Conservation (phyloP, 2,329 filamentous ascomycete species). For the Ceratocystis destructans region DNA sequence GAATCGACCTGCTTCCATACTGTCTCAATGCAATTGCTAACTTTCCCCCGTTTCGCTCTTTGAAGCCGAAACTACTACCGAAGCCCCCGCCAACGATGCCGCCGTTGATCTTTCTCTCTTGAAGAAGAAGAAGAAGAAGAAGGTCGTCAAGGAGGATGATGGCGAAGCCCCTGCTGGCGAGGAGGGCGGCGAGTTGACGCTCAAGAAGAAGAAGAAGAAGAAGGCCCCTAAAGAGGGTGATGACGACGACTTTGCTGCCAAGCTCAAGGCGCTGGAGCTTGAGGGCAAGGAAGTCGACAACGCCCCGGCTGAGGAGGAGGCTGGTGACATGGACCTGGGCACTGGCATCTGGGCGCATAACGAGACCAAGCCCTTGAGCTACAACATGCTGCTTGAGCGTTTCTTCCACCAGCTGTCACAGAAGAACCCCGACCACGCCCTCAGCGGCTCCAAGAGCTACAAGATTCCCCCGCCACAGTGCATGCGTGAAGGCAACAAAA, state of each 20-base stretch:
- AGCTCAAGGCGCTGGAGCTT: conserved; percentile 48
- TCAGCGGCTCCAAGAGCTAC: conserved; percentile 83
- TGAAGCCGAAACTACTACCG: conserved; percentile 27
- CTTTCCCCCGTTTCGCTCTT: neutral
- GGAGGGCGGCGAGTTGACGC: conserved; percentile 43
- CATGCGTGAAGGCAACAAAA: conserved; percentile 99
- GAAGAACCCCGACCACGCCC: conserved; percentile 91
- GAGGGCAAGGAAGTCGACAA: conserved; percentile 50
- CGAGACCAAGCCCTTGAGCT: conserved; percentile 62
- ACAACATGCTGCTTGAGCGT: conserved; percentile 70
- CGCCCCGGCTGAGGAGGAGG: conserved; percentile 40
- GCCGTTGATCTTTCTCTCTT: conserved; percentile 42
- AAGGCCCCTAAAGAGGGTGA: conserved; percentile 35
- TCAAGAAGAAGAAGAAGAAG: conserved; percentile 77
- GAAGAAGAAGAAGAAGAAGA: conserved; percentile 69
- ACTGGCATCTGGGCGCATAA: conserved; percentile 86
- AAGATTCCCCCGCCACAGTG: conserved; percentile 98
- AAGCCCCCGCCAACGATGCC: conserved; percentile 47
- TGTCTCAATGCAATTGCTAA: neutral
- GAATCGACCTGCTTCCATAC: neutral
- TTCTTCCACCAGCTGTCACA: conserved; percentile 93
- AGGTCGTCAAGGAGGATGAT: conserved; percentile 35
- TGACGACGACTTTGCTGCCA: conserved; percentile 50
- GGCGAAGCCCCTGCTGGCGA: conserved; percentile 33
- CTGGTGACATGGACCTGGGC: conserved; percentile 71